These are phyloP conservation scores for Ceriops tagal DNA, from an alignment of 345 rosid species.

Conservation along the genomic window DNA sequence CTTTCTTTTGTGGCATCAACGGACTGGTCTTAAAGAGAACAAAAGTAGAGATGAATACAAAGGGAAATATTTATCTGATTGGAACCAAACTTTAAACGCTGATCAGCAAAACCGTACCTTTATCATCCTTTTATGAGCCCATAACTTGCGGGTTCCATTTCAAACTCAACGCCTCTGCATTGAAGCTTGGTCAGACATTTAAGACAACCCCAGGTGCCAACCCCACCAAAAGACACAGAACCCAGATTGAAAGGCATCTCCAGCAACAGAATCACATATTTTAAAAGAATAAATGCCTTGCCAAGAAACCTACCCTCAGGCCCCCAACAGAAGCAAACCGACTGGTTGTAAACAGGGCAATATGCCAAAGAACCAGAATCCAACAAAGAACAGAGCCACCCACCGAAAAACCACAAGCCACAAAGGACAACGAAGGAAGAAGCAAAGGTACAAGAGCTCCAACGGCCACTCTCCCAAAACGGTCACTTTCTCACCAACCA, in stretches of 20 bases:
- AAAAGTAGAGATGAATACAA: conserved; percentile 15
- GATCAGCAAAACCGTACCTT: conserved; percentile 41
- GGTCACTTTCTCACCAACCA: conserved; percentile 20
- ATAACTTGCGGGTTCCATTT: conserved; percentile 29
- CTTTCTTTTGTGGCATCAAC: conserved; percentile 21
- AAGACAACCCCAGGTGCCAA: conserved; percentile 6
- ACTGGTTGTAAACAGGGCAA: not conserved
- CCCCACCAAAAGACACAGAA: conserved; percentile 34
- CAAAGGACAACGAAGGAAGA: not conserved
- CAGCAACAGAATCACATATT: conserved; percentile 12
- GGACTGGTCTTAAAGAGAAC: conserved; percentile 31
- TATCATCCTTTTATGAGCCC: conserved; percentile 33
- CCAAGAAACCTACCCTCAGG: not conserved
- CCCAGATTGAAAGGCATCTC: conserved; percentile 35
- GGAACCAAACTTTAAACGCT: conserved; percentile 35
- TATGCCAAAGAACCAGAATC: conserved; percentile 3
- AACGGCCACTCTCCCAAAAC: conserved; percentile 14
- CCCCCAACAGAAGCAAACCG: not conserved
- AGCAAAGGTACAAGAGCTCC: conserved; percentile 6
- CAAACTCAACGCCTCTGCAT: conserved; percentile 26
- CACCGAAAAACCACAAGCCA: not conserved
- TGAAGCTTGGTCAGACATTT: not conserved
- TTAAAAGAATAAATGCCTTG: not conserved
- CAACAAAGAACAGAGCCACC: not conserved
- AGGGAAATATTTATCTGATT: conserved; percentile 12